Evolutionary conservation across 2,329 filamentous ascomycete species (phyloP), one percentile per base, ranked within the genome.

Genomic region (Byssothecium circinans): DNA sequence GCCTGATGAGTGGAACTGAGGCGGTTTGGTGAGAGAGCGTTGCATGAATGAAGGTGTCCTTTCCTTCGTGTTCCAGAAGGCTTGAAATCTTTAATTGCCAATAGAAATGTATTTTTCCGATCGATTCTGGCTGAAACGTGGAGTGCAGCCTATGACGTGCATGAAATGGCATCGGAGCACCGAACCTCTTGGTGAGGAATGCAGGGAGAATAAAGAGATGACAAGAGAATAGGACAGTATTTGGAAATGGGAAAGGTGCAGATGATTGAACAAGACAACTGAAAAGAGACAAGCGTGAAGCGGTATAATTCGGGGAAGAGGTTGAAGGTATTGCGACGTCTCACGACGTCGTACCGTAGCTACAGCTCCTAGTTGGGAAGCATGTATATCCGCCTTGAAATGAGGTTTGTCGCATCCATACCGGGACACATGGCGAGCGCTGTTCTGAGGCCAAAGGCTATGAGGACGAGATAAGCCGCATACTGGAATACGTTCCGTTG

Each of bases 51-150:
- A 15, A 15, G 20, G 12, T 32, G 23, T 20, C 37, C n/a, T 33
- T 20, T 20, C 41, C 27, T 15, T 45, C 12, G 35, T 39, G 49
- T 57, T 52, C 45, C 50, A 50, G 49, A 54, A 54, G 49, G 22
- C 37, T 40, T 27, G 29, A 14, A 14, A 5, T 8, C 14, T n/a
- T 8, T 8, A 30, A 44, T 50, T 52, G 51, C 54, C 51, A 47
- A 47, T 39, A 30, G 11, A 39, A 15, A 25, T 22, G 27, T 12
- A 39, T 43, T 32, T 23, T 33, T 41, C 41, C 41, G 45, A 20
- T 41, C 36, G 36, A 23, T 54, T 50, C 41, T 50, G 49, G 33
- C 54, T 54, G 51, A 54, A 56, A 52, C 51, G 25, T 41, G 38
- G 27, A 12, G 38, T 15, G n/a, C 23, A 17, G 11, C 23, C 32